A percentile compares a stretch with the other conserved stretches of the same genome.
These are phyloP conservation scores for Macrolepiota fuliginosa DNA, from an alignment of 768 basidiomycete genomes.

Conservation along the genomic window DNA sequence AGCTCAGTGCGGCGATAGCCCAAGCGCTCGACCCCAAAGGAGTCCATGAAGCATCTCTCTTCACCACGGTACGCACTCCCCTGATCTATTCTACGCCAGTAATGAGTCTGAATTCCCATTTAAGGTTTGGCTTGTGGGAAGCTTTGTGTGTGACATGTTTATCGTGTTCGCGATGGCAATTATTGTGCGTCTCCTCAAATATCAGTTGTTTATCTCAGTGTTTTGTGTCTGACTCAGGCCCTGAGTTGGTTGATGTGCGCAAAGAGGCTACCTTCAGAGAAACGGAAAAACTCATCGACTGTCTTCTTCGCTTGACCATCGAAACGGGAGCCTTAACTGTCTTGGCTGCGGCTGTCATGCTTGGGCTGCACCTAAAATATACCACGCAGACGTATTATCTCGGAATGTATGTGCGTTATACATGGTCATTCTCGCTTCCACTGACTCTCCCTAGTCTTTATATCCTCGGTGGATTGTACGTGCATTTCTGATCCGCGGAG, in stretches of 20 bases:
- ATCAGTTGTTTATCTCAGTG: not conserved
- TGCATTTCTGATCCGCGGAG: not conserved
- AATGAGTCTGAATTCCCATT: not conserved
- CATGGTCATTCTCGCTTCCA: not conserved
- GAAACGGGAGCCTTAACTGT: not conserved
- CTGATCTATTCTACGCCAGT: not conserved
- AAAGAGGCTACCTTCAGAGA: not conserved
- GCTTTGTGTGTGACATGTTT: not conserved
- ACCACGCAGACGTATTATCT: not conserved
- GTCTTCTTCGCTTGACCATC: not conserved
- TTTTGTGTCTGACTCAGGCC: not conserved
- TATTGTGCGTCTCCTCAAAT: not conserved
- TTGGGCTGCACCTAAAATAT: not conserved
- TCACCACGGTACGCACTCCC: not conserved
- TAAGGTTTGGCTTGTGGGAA: slow-evolving; percentile 3
- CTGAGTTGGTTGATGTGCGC: not conserved
- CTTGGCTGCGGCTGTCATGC: not conserved
- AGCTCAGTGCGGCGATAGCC: not conserved
- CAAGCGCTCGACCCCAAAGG: not conserved
- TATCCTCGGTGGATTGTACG: slow-evolving; percentile 1
- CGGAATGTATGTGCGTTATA: not conserved
- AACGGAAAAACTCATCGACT: not conserved
- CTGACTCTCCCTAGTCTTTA: not conserved
- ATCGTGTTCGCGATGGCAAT: not conserved
- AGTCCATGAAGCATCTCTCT: not conserved